Evolutionary conservation across 2,329 filamentous ascomycete species (phyloP).

Genomic region (Aspergillus sojae): DNA sequence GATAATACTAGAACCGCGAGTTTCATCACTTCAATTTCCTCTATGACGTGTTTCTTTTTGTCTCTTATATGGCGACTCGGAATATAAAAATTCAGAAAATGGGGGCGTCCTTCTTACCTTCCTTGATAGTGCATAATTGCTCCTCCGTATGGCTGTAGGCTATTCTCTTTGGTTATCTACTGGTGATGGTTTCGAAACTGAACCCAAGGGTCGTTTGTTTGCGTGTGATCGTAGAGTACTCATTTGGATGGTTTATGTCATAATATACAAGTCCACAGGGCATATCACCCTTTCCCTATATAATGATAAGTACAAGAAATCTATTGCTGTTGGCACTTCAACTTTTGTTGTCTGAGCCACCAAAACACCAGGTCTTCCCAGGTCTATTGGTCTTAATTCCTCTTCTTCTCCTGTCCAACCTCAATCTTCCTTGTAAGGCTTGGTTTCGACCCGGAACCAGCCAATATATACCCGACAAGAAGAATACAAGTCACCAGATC

Average conservation of each 20-base stretch:
- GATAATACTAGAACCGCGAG: slow-evolving; percentile 5
- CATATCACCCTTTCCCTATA: not conserved
- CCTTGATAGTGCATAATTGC: not conserved
- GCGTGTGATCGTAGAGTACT: not conserved
- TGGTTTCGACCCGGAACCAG: slow-evolving; percentile 6
- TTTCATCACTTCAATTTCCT: slow-evolving; percentile 12
- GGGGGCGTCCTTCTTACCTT: not conserved
- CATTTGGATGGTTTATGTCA: not conserved
- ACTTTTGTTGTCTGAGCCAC: not conserved
- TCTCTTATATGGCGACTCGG: slow-evolving; percentile 16
- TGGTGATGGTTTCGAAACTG: not conserved
- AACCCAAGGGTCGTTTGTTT: not conserved
- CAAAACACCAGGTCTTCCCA: not conserved
- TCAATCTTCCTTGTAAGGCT: not conserved
- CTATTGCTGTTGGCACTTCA: not conserved
- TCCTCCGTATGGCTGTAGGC: not conserved
- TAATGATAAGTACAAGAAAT: not conserved
- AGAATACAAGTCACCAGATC: slow-evolving; percentile 57
- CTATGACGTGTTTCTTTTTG: slow-evolving; percentile 15
- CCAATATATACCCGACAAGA: slow-evolving; percentile 22
- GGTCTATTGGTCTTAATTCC: not conserved
- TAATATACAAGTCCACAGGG: not conserved
- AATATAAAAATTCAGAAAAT: slow-evolving; percentile 16
- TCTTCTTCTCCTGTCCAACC: slow-evolving; percentile 1
- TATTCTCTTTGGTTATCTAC: not conserved